Evolutionary conservation across 805 yeast species (phyloP), one percentile per base, ranked within the genome.

Genomic region (Torulaspora quercuum): DNA sequence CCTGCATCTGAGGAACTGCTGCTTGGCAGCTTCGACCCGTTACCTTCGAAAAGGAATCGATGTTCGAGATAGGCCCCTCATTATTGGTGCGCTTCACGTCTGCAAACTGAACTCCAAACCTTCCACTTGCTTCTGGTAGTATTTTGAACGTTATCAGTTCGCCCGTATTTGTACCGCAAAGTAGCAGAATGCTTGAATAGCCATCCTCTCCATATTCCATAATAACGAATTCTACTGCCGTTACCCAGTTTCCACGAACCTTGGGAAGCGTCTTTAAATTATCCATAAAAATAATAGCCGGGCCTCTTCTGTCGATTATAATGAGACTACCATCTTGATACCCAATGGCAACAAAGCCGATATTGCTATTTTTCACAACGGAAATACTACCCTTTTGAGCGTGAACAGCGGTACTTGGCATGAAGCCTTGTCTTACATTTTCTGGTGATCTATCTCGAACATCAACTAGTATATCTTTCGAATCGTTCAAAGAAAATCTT

Each of bases 291-390:
- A 81, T 78, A 7, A 79, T 61, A 0, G 83, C 86, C 1, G 87
- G 87, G 69, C 82, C 82, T 39, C 95, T 69, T 31, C 82, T 67
- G 59, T 88, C 96, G 43, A 88, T 65, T 1, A 88, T 78, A 3
- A 81, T 62, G 13, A 89, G 45, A 27, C 75, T 70, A 8, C 96
- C 96, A 7, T 78, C 72, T 30, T 70, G 72, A 56, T 82, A 86
- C 1, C 84, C 94, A 27, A 83, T 66, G 0, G 83, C 90, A 7
- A 82, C 83, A 64, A 89, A 87, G 0, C 95, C 95, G 33, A 85
- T 69, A 43, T 80, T 73, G 38, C 87, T 78, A 56, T 82, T 73
- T 39, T 74, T 70, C 29, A 87, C 44, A 2, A 82, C 73, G 0
- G 88, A 68, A 9, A 83, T 78, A 5, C 57, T 57, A 1, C 76